These are phyloP conservation scores for Boeremia exigua DNA, from an alignment of 2,329 filamentous ascomycete species.

Conservation along the genomic window DNA sequence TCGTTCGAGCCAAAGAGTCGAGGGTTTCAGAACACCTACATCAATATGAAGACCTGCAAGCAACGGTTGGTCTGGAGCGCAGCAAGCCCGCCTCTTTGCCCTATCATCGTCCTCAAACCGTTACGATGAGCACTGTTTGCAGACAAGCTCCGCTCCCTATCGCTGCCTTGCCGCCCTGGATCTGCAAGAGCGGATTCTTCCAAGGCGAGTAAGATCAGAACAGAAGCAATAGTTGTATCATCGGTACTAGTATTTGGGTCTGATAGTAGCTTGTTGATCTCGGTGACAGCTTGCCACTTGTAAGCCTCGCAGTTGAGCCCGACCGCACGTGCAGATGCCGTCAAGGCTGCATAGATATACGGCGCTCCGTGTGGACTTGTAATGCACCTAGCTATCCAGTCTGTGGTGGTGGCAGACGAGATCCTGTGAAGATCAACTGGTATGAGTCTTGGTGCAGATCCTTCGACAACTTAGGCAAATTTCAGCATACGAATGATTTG, in stretches of 20 bases:
- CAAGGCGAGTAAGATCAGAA: constrained; percentile 40
- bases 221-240: constrained; percentile 43
- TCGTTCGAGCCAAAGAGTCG: background rate
- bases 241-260: constrained; percentile 28
- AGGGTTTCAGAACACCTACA: constrained; percentile 28
- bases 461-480: constrained; percentile 27
- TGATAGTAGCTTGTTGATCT: constrained; percentile 37
- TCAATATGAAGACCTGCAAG: constrained; percentile 41
- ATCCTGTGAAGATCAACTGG: constrained; percentile 35
- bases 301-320: constrained; percentile 31
- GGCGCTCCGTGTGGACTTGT: constrained; percentile 32
- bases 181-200: constrained; percentile 39
- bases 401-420: constrained; percentile 25
- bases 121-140: constrained; percentile 37
- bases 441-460: constrained; percentile 30
- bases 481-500: background rate
- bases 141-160: constrained; percentile 25
- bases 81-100: constrained; percentile 42
- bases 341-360: constrained; percentile 40
- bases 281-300: constrained; percentile 36
- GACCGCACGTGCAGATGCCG: constrained; percentile 26
- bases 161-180: constrained; percentile 19
- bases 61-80: constrained; percentile 34
- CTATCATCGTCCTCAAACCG: constrained; percentile 41
- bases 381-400: constrained; percentile 37